A percentile compares a stretch with the other conserved stretches of the same genome.
These are phyloP conservation scores for Corchorus olitorius DNA, from an alignment of 345 rosid species.

Conservation along the genomic window DNA sequence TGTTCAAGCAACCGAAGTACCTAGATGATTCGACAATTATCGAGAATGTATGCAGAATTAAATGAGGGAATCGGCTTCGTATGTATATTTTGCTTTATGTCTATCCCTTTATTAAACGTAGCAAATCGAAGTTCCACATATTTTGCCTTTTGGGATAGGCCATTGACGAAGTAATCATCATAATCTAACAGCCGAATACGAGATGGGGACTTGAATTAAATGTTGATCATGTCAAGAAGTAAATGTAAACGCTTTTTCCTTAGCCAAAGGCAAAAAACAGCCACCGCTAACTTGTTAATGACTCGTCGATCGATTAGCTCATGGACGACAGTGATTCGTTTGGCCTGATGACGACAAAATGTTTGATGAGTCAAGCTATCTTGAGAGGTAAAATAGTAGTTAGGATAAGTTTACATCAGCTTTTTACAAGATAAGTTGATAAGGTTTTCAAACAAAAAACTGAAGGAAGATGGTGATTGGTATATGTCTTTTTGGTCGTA, in stretches of 20 bases:
- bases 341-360: too few relatives aligned
- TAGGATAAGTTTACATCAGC: not conserved
- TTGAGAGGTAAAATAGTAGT: not conserved
- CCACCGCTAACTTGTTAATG: not conserved
- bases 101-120: not conserved
- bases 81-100: not conserved
- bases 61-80: not conserved
- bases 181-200: not conserved
- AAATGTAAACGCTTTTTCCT: not conserved
- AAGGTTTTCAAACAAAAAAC: not conserved
- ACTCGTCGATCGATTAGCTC: not conserved
- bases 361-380: not conserved
- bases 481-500: not conserved
- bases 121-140: not conserved
- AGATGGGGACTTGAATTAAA: not conserved
- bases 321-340: not conserved
- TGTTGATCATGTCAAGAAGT: not conserved
- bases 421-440: slow-evolving; percentile 5
- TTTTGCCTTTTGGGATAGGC: not conserved
- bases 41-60: not conserved
- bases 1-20: not conserved
- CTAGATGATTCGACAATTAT: not conserved
- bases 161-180: not conserved
- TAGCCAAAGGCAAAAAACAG: not conserved
- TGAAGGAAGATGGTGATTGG: slow-evolving; percentile 6